Conservation (phyloP, 2,329 filamentous ascomycete species). For the Cladosporium colombiae region DNA sequence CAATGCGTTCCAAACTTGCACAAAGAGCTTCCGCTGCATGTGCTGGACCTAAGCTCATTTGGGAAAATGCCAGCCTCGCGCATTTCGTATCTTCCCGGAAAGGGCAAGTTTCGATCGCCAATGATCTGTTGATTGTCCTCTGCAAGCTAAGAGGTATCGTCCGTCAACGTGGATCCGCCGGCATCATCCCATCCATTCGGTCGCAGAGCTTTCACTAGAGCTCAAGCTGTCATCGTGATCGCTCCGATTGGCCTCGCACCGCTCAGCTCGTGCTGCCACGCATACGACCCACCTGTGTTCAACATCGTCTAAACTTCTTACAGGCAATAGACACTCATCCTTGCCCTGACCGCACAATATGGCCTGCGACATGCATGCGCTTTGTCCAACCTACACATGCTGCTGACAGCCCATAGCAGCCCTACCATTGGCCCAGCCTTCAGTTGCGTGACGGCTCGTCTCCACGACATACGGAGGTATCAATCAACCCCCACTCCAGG, state of each 20-base stretch:
- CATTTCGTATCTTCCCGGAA: background rate
- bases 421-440: background rate
- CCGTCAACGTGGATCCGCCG: background rate
- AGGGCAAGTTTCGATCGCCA: background rate
- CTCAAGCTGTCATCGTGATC: constrained; percentile 8
- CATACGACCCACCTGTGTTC: constrained; percentile 1
- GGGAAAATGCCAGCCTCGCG: constrained; percentile 5
- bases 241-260: constrained; percentile 2
- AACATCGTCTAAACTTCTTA: background rate
- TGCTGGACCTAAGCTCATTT: background rate
- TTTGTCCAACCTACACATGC: background rate
- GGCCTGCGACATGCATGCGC: constrained; percentile 15
- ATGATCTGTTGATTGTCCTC: background rate
- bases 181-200: background rate
- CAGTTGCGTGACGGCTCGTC: background rate
- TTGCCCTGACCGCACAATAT: background rate
- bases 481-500: background rate
- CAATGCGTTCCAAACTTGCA: background rate
- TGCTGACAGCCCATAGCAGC: background rate
- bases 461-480: background rate
- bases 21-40: background rate
- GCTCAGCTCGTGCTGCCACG: background rate
- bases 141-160: background rate
- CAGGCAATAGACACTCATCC: background rate
- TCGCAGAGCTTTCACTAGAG: background rate